phyloP scores from a whole-genome alignment of 495 filamentous ascomycete genomes.

The Neurospora sp. region DNA sequence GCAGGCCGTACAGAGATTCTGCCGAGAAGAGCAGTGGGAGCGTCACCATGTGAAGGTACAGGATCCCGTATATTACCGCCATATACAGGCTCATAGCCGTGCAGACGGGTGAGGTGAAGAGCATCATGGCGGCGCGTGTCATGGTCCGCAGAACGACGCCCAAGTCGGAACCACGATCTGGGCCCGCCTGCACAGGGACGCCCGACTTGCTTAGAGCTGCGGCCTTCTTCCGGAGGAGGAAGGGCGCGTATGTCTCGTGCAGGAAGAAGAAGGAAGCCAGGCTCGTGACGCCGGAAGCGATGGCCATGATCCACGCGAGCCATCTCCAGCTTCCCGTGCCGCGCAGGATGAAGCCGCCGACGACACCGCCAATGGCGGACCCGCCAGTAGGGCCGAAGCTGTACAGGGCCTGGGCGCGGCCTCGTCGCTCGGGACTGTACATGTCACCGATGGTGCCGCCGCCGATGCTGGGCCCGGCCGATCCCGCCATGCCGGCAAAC shows the following conservation, averaged over 20 bases:
- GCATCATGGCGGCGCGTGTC: constrained; percentile 45
- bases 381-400: not conserved
- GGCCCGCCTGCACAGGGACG: not conserved
- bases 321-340: constrained; percentile 45
- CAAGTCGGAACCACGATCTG: not conserved
- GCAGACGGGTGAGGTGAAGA: constrained; percentile 53
- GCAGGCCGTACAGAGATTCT: not conserved
- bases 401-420: not conserved
- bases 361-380: constrained; percentile 20
- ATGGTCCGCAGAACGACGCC: constrained; percentile 31
- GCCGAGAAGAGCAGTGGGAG: constrained; percentile 50
- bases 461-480: constrained; percentile 45
- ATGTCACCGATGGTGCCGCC: constrained; percentile 46
- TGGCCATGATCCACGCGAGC: constrained; percentile 52
- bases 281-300: constrained; percentile 31
- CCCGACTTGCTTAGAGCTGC: constrained; percentile 10
- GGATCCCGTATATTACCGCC: constrained; percentile 61
- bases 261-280: constrained; percentile 38
- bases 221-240: constrained; percentile 44
- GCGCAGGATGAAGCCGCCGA: constrained; percentile 46
- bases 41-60: constrained; percentile 70
- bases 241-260: constrained; percentile 43
- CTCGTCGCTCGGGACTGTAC: constrained; percentile 23
- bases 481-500: constrained; percentile 39
- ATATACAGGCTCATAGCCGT: constrained; percentile 62